Conservation (phyloP, 2,329 filamentous ascomycete genomes). For the Xylaria multiplex region DNA sequence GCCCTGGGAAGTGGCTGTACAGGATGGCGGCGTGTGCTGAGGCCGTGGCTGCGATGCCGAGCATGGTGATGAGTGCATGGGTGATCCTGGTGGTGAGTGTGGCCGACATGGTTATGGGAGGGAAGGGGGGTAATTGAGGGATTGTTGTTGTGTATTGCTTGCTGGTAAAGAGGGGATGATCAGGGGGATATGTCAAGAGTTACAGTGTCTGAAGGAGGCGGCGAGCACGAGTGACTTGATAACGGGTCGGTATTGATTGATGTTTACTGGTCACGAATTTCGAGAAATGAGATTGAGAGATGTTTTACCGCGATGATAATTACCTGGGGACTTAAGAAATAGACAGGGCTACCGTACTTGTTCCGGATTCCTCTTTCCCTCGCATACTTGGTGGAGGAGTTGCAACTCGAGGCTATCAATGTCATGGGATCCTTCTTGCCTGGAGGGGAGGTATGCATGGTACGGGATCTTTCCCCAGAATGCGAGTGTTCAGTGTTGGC, state of each 20-base stretch:
- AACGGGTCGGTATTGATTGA: background rate
- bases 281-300: background rate
- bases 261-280: background rate
- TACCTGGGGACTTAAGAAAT: background rate
- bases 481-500: no score
- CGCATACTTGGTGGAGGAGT: background rate
- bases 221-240: background rate
- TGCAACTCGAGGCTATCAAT: no score
- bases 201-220: background rate
- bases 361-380: background rate
- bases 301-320: background rate
- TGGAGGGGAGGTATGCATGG: no score
- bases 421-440: no score
- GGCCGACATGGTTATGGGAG: background rate
- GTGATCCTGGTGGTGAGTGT: background rate
- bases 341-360: no score
- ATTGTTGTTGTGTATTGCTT: no score
- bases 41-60: background rate
- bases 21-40: background rate
- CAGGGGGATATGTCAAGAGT: slow-evolving; percentile 2
- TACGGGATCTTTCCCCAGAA: no score
- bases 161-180: background rate
- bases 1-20: background rate
- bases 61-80: background rate
- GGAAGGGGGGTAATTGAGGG: background rate